Conservation (phyloP, 768 basidiomycete species). For the Chlorophyllum brunneum region DNA sequence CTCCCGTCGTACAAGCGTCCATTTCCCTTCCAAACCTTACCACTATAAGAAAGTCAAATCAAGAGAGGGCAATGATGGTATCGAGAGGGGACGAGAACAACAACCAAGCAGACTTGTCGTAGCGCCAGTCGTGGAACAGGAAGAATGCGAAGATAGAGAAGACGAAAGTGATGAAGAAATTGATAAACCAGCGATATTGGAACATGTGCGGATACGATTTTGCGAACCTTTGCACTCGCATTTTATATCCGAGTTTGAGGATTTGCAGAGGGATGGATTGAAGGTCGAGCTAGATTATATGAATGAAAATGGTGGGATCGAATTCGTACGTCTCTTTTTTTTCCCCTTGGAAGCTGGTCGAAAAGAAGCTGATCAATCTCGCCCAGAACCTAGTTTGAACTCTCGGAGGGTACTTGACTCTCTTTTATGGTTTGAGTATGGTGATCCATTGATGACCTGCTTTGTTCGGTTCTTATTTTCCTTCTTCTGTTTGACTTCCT, state of each 20-base stretch:
- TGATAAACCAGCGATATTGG: conserved; percentile 9
- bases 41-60: neutral
- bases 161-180: conserved; percentile 2
- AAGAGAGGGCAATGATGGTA: neutral
- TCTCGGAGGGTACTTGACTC: neutral
- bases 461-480: too few species aligned
- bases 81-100: neutral
- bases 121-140: neutral
- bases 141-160: neutral
- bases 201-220: conserved; percentile 11
- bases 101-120: neutral
- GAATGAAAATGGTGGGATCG: conserved; percentile 5
- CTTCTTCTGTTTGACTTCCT: neutral
- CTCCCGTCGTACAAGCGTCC: conserved; percentile 21
- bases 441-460: too few species aligned
- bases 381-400: neutral
- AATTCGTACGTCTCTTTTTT: conserved; percentile 8
- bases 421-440: neutral
- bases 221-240: conserved; percentile 8
- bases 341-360: neutral
- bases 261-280: conserved; percentile 11
- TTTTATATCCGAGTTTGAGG: conserved; percentile 9
- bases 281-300: conserved; percentile 13
- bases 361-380: neutral
- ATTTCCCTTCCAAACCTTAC: conserved; percentile 9